Conservation (phyloP, 352 stramenopile species). For the Elongisporangium anandrum region DNA sequence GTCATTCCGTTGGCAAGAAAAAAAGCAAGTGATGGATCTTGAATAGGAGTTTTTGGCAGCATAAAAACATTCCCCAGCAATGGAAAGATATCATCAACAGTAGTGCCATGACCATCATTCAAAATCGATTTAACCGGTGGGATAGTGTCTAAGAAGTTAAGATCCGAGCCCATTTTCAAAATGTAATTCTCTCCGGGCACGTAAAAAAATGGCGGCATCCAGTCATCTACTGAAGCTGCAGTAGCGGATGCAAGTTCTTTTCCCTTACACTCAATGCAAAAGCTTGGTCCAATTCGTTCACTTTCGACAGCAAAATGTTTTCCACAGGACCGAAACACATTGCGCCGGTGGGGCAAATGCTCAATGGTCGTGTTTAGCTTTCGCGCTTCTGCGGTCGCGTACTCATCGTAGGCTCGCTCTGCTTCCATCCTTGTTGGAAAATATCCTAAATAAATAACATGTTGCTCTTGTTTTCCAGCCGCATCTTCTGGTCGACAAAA, state of each 20-base stretch:
- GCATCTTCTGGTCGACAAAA: slow-evolving; percentile 62
- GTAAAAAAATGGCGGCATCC: slow-evolving; percentile 66
- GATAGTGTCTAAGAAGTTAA: slow-evolving; percentile 66
- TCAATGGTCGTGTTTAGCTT: slow-evolving; percentile 58
- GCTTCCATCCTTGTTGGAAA: slow-evolving; percentile 63
- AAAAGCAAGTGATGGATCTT: slow-evolving; percentile 52
- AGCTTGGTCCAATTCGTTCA: slow-evolving; percentile 52
- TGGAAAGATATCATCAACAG: slow-evolving; percentile 33
- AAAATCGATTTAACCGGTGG: slow-evolving; percentile 39
- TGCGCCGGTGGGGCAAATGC: slow-evolving; percentile 48
- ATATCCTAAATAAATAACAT: slow-evolving; percentile 69
- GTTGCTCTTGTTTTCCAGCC: slow-evolving; percentile 42
- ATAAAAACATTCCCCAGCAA: slow-evolving; percentile 71
- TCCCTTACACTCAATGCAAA: slow-evolving; percentile 74
- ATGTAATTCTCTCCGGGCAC: slow-evolving; percentile 63
- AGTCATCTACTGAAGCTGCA: slow-evolving; percentile 27
- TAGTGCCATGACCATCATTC: slow-evolving; percentile 27
- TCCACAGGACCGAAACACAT: slow-evolving; percentile 71
- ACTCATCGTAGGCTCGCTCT: slow-evolving; percentile 65
- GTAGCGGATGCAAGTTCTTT: slow-evolving; percentile 39
- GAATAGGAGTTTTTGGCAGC: slow-evolving; percentile 48
- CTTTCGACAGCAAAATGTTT: slow-evolving; percentile 83
- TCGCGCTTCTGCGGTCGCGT: slow-evolving; percentile 50
- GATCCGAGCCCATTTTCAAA: slow-evolving; percentile 63
- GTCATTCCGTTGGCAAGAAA: slow-evolving; percentile 30